Percentiles rank a stretch among this genome's conserved stretches.
These are phyloP conservation scores for Pseudoneurospora amorphoporcata DNA, from an alignment of 495 filamentous ascomycete genomes.

Conservation along the genomic window DNA sequence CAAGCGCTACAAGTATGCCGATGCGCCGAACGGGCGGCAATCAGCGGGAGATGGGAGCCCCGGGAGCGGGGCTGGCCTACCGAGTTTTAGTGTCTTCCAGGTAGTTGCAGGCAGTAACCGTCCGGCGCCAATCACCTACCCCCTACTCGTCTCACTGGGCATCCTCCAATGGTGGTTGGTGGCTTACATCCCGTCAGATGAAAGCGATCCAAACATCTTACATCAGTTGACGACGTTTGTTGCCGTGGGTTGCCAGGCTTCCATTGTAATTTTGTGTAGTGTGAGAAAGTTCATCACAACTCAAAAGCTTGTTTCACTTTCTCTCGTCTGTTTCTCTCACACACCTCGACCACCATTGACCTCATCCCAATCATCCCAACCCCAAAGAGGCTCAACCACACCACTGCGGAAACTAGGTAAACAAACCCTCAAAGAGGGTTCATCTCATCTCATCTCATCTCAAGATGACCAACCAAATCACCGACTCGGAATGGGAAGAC, in stretches of 20 bases:
- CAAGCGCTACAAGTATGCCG: not conserved
- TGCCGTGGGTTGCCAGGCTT: not conserved
- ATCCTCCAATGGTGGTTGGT: not conserved
- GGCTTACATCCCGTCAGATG: not conserved
- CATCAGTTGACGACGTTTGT: not conserved
- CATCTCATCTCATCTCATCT: not conserved
- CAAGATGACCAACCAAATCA: slow-evolving; percentile 8
- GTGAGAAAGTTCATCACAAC: not conserved
- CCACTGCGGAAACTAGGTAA: too few relatives aligned
- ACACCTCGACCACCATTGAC: not conserved
- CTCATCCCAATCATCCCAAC: not conserved
- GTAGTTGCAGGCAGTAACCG: not conserved
- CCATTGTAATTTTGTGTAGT: not conserved
- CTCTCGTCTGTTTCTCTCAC: not conserved
- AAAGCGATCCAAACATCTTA: not conserved
- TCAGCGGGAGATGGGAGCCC: not conserved
- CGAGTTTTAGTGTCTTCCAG: not conserved
- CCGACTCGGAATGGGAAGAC: slow-evolving; percentile 47
- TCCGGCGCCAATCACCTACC: not conserved
- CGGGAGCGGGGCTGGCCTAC: not conserved
- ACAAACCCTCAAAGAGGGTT: not conserved
- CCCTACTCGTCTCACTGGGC: not conserved
- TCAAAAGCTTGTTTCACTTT: not conserved
- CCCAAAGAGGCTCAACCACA: not conserved
- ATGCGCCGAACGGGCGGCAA: not conserved